Evolutionary conservation across 73 alveolate species (phyloP), one percentile per base, ranked within the genome.

Genomic region (Paramecium sexaurelia): DNA sequence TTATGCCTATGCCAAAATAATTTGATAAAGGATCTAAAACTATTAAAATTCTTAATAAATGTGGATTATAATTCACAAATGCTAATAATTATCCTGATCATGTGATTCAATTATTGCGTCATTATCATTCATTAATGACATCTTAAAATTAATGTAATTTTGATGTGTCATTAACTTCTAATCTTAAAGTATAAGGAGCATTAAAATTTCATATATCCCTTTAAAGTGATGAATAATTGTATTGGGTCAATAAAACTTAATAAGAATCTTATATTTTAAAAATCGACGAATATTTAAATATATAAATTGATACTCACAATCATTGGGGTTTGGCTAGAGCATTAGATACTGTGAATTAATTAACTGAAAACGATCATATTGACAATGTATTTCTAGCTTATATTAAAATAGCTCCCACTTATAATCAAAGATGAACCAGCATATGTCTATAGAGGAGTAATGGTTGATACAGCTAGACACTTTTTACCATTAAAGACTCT

Each of bases 401-500:
- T 6, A 29, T 29, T 61, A n/a, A 17, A n/a, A 51, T 51, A 61
- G 83, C 85, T 94, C 1, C 98, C 99, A 13, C 61, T 93, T 33
- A 5, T 27, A 19, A 92, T 92, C 22, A 73, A 92, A 19, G 97
- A 95, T 84, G 87, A 75, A 41, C 99, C 99, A 6, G 92, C 96
- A 29, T 96, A 87, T 69, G 40, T 92, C 9, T 94, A 94, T 92
- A 91, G 98, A 85, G 99, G 99, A 29, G 92, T 96, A 20, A 94
- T 96, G 98, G 86, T 96, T 20, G 99, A 96, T 57, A 95, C 97
- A 35, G 89, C 98, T 7, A 93, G 99, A 86, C 97, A 92, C 56
- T 96, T 87, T 84, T 91, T 88, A 71, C 51, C 95, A 8, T 75
- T 92, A 3, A 85, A 71, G 33, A 87, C 95, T 20, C 47, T 96